phyloP scores from a whole-genome alignment of 805 yeast species.

The Middelhovenomyces tepae region DNA sequence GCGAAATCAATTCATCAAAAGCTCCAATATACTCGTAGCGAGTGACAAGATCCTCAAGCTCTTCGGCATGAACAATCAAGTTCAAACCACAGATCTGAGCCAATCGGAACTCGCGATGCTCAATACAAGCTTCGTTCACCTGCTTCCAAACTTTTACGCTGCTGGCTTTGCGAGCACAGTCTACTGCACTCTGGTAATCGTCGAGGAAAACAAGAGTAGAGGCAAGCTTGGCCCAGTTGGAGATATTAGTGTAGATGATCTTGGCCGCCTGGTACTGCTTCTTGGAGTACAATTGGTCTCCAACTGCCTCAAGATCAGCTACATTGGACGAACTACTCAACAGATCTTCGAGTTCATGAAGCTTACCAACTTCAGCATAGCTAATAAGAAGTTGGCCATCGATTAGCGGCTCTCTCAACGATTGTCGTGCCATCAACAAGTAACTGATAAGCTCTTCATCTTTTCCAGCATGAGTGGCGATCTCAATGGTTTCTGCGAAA shows the following conservation, averaged over 20 bases:
- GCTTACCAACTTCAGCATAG: slow-evolving; percentile 68
- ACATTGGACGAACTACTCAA: slow-evolving; percentile 82
- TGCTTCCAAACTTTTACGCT: slow-evolving; percentile 93
- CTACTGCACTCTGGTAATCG: slow-evolving; percentile 95
- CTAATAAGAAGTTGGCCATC: slow-evolving; percentile 88
- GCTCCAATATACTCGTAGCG: slow-evolving; percentile 87
- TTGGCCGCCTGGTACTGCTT: slow-evolving; percentile 90
- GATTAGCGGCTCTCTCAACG: slow-evolving; percentile 81
- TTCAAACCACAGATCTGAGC: slow-evolving; percentile 99
- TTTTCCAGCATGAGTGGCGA: slow-evolving; percentile 91
- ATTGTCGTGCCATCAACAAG: slow-evolving; percentile 83
- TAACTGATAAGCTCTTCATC: slow-evolving; percentile 86
- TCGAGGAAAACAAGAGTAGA: slow-evolving; percentile 88
- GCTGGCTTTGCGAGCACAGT: slow-evolving; percentile 97
- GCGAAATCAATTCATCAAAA: slow-evolving; percentile 81
- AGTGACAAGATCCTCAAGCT: slow-evolving; percentile 77
- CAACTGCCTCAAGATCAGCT: slow-evolving; percentile 85
- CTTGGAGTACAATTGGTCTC: slow-evolving; percentile 78
- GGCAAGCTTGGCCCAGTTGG: slow-evolving; percentile 93
- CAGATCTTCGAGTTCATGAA: slow-evolving; percentile 75
- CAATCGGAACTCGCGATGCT: slow-evolving; percentile 85
- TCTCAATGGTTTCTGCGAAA: slow-evolving; percentile 85
- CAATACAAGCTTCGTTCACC: slow-evolving; percentile 94
- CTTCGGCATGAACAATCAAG: slow-evolving; percentile 95
- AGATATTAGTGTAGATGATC: slow-evolving; percentile 71